These are phyloP conservation scores for Lodderomyces jiufengensis DNA, from an alignment of 1,139 yeast species.

Conservation along the genomic window DNA sequence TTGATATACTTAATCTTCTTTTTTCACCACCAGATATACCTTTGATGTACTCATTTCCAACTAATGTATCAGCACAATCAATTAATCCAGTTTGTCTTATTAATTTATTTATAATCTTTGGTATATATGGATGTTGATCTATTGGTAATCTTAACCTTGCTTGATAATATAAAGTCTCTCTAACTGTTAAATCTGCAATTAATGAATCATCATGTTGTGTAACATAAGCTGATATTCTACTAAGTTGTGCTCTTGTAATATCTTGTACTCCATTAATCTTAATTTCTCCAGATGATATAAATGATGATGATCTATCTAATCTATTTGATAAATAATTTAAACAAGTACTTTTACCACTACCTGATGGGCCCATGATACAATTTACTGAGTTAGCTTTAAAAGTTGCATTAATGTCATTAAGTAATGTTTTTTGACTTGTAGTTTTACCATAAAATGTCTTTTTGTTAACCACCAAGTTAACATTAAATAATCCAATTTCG, in stretches of 20 bases:
- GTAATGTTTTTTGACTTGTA: slow-evolving; percentile 15
- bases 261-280: slow-evolving; percentile 20
- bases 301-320: slow-evolving; percentile 35
- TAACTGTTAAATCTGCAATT: slow-evolving; percentile 66
- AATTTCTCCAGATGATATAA: slow-evolving; percentile 18
- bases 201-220: slow-evolving; percentile 77
- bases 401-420: slow-evolving; percentile 51
- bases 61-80: slow-evolving; percentile 73
- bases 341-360: slow-evolving; percentile 79
- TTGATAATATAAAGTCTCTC: slow-evolving; percentile 71
- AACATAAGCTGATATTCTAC: slow-evolving; percentile 62
- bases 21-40: slow-evolving; percentile 90
- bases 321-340: slow-evolving; percentile 66
- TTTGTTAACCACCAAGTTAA: slow-evolving; percentile 19
- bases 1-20: slow-evolving; percentile 77
- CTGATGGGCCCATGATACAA: slow-evolving; percentile 88
- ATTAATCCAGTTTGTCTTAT: slow-evolving; percentile 66
- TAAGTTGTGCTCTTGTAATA: slow-evolving; percentile 43
- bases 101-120: slow-evolving; percentile 45
- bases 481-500: slow-evolving; percentile 18
- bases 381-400: slow-evolving; percentile 65
- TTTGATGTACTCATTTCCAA: slow-evolving; percentile 69
- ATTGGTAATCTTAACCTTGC: slow-evolving; percentile 59
- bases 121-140: slow-evolving; percentile 30
- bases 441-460: slow-evolving; percentile 6